These are phyloP conservation scores for Coleophoma cylindrospora DNA, from an alignment of 2,329 filamentous ascomycete genomes.

Conservation along the genomic window DNA sequence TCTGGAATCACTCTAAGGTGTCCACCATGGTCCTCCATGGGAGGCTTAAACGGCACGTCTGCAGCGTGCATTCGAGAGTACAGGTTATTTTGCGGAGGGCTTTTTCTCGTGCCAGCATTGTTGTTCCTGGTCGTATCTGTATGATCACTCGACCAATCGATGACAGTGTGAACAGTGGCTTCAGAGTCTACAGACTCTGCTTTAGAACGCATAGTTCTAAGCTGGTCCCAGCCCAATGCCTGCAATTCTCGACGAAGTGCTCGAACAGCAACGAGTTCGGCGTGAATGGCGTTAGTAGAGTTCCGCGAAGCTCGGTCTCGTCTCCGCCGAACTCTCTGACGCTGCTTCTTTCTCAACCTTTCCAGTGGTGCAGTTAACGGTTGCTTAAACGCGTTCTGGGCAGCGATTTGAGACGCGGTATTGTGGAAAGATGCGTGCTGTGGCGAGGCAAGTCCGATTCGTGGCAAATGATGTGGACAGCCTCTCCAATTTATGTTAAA, in stretches of 20 bases:
- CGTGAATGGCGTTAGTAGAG: too few species aligned
- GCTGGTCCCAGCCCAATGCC: background rate
- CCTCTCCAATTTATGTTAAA: constrained; percentile 24
- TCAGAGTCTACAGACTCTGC: background rate
- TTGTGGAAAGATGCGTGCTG: constrained; percentile 4
- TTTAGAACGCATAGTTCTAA: background rate
- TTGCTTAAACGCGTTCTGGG: constrained; percentile 8
- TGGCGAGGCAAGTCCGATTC: constrained; percentile 16
- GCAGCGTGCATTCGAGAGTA: constrained; percentile 18
- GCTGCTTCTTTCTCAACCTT: constrained; percentile 17
- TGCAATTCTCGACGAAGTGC: background rate
- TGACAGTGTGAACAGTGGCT: background rate
- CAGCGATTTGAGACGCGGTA: constrained; percentile 7
- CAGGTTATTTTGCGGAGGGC: background rate
- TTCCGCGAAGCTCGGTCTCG: background rate
- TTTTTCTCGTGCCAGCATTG: constrained; percentile 7
- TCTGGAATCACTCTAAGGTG: too few species aligned
- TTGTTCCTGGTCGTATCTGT: background rate
- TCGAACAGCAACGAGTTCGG: too few species aligned
- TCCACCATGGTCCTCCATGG: too few species aligned
- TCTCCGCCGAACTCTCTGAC: constrained; percentile 9
- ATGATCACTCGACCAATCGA: background rate
- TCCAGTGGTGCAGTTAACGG: constrained; percentile 2
- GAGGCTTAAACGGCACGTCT: background rate
- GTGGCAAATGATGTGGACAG: constrained; percentile 21